Base-by-base conservation (phyloP, 495 filamentous ascomycete genomes). In the Aspergillus heteromorphus region DNA sequence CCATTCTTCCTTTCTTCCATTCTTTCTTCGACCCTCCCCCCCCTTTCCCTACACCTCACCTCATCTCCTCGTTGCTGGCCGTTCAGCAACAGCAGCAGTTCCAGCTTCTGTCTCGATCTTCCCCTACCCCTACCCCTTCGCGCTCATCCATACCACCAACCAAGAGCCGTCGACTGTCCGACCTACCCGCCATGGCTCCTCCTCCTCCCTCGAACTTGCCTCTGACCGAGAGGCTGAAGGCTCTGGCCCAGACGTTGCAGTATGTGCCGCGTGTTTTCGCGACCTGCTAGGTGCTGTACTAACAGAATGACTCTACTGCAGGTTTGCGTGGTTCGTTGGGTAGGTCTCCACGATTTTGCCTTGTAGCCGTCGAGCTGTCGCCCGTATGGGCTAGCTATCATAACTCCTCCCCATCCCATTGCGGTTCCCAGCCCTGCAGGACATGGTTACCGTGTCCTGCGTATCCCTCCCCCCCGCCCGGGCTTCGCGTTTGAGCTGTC, bases 271-370 rank as follows among this genome's bases (percentile, higher is more conserved):
- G 16, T 49, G 47, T 31, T 54, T 54, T 61, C 53, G 65, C 48
- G 18, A 36, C 47, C 45, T 25, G 45, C 56, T 67, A 72, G 60
- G 48, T 62, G 36, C 74, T 74, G 79, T 64, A 80, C 80, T 73
- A 65, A 73, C 58, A 41, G 30, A 13, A 43, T 49, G 23, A 11
- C 34, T 54, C 18, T 25, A 54, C 23, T 45, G 43, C 52, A 81
- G 76, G 58, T 87, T 87, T 65, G 84, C 74, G 51, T 97, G 93
- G 93, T 98, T 98, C 63, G 76, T 83, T 59, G 93, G 93, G 86
- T 92, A 86, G 53, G 88, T 86, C 43, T 60, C 54, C 19, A 6
- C 43, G 29, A 25, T 45, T n/a, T 40, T 20, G 43, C 34, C 21
- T n/a, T 23, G 34, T 47, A 41, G 25, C 49, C 36, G 45, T 54